Percentiles rank a stretch among this genome's conserved stretches.
Conservation (phyloP, 169 alveolate genomes). For the Eimeria acervulina region DNA sequence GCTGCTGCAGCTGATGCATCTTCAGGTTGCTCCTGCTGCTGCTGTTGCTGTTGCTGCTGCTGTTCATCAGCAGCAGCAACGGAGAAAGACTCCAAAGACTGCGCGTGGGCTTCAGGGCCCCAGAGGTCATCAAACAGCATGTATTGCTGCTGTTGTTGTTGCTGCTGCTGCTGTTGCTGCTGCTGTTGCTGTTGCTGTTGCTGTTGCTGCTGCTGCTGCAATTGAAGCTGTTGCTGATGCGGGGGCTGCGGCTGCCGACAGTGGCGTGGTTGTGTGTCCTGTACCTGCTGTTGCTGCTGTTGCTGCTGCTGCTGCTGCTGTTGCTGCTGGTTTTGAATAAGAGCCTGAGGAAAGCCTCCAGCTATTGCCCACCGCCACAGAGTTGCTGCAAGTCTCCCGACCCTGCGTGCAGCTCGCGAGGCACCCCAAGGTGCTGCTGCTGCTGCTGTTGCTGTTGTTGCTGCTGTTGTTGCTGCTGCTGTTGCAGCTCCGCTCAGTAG, state of each 20-base stretch:
- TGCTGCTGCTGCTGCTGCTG: conserved; percentile 38
- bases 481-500: not conserved
- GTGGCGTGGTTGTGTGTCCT: not conserved
- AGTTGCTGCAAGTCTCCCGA: not conserved
- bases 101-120: not conserved
- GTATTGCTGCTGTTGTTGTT: conserved; percentile 16
- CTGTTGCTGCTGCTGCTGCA: not conserved
- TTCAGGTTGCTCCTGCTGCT: not conserved
- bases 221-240: not conserved
- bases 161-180: not conserved
- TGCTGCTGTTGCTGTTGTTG: conserved; percentile 22
- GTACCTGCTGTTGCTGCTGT: conserved; percentile 13
- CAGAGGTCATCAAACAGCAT: not conserved
- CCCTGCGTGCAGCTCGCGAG: conserved; percentile 19
- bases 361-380: conserved; percentile 37
- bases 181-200: conserved; percentile 20
- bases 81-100: not conserved
- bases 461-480: not conserved
- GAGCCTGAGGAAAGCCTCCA: conserved; percentile 18
- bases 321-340: not conserved
- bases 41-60: conserved; percentile 36
- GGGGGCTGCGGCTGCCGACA: too few species aligned
- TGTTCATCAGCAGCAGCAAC: not conserved
- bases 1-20: conserved; percentile 7
- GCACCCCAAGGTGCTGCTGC: not conserved